Base-by-base conservation (phyloP, 2,329 filamentous ascomycete species). In the Aspergillus alliaceus region DNA sequence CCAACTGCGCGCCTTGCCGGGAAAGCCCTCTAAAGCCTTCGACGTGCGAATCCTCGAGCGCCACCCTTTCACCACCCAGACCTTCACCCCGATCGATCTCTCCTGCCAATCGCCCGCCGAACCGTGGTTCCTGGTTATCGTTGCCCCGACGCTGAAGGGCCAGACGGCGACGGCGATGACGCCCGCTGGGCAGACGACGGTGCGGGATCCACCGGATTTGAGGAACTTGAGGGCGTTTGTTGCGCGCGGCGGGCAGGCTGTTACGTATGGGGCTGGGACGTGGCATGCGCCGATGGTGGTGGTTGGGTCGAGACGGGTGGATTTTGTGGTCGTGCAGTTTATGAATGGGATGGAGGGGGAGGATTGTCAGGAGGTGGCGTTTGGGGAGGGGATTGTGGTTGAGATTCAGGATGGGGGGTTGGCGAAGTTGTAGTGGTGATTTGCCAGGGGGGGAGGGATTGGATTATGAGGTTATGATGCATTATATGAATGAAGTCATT, bases 261-360 rank as follows among this genome's bases (percentile, higher is more conserved):
- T 99, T 14, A 97, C 92, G 2, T 99, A 98, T 73, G 91, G 85
- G 1, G 87, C 90, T 1, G 95, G 91, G 5, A 97, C 92, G 53
- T 99, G 88, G 93, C 95, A 99, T 79, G 92, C 93, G 59, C 95
- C 95, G 0, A 98, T 99, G 93, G 90, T 92, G 14, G 92, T 91
- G 15, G 75, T 98, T 49, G 93, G 93, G 1, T 73, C 77, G 44
- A 76, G 79, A 53, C 81, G 86, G 20, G 80, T 97, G 48, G 91
- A 95, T 70, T 98, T 97, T 73, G 84, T 96, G 5, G 93, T 98
- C 2, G 84, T 90, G 64, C 93, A 98, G 78, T 95, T 90, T 77
- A 87, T 87, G 32, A 98, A 96, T 74, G 92, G 90, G 2, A 88
- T 95, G 12, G 84, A 77, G 0, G 77, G 82, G 1, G 93, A 98